These are phyloP conservation scores for Karstenula rhodostoma DNA, from an alignment of 2,329 filamentous ascomycete species.

Conservation along the genomic window DNA sequence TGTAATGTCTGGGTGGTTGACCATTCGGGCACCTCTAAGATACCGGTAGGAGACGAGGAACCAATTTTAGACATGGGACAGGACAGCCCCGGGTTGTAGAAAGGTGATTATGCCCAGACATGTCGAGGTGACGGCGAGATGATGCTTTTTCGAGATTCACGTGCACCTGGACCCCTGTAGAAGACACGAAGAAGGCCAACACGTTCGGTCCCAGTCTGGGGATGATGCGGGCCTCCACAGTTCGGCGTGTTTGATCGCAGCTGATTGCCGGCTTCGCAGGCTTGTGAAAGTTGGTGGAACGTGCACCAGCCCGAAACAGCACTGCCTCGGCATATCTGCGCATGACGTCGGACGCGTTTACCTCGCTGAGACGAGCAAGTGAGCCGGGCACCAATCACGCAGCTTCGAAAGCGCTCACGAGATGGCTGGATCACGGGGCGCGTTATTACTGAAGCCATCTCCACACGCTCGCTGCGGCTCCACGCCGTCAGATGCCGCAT, in stretches of 20 bases:
- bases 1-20: too few relatives aligned
- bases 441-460: constrained; percentile 29
- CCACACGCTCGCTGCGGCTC: constrained; percentile 37
- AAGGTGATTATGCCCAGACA: background rate
- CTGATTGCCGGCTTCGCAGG: constrained; percentile 8
- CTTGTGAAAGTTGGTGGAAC: constrained; percentile 17
- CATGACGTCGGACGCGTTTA: constrained; percentile 39
- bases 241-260: constrained; percentile 12
- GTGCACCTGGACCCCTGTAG: background rate
- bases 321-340: constrained; percentile 39
- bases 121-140: background rate
- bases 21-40: too few relatives aligned
- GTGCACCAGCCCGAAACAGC: constrained; percentile 9
- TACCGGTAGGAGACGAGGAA: too few relatives aligned
- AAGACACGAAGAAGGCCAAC: background rate
- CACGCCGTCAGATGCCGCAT: constrained; percentile 22
- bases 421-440: constrained; percentile 34
- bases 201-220: constrained; percentile 9
- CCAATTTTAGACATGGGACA: too few relatives aligned
- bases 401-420: constrained; percentile 36
- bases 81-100: too few relatives aligned
- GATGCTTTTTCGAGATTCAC: background rate
- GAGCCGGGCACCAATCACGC: constrained; percentile 40
- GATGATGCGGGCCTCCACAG: constrained; percentile 13
- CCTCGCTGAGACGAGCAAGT: constrained; percentile 35